phyloP scores from a whole-genome alignment of 352 stramenopile species.

The Paralagenidium karlingii region DNA sequence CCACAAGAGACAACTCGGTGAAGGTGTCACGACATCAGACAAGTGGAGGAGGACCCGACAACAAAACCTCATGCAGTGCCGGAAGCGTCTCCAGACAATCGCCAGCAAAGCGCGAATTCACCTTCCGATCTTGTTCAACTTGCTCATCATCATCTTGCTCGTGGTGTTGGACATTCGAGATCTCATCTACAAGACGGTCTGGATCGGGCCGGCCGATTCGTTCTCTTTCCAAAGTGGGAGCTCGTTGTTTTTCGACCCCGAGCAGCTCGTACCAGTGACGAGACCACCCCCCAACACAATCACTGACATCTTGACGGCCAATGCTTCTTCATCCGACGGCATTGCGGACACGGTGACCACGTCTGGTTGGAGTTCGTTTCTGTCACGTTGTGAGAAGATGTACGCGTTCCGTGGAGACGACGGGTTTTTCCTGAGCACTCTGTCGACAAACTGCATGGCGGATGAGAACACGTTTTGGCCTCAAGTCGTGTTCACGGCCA shows the following conservation, averaged over 20 bases:
- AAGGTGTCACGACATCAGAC: too few species aligned
- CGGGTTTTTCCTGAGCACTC: slow-evolving; percentile 4
- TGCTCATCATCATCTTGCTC: slow-evolving; percentile 10
- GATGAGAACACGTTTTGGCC: too few species aligned
- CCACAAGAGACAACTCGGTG: too few species aligned
- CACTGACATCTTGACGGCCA: too few species aligned
- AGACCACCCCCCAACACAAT: too few species aligned
- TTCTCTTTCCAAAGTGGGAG: slow-evolving; percentile 11
- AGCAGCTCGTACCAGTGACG: slow-evolving; percentile 1
- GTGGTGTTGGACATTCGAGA: slow-evolving; percentile 19
- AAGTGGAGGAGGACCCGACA: too few species aligned
- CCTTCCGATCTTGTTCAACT: slow-evolving; percentile 5
- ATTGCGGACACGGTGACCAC: neutral
- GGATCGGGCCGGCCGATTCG: slow-evolving; percentile 12
- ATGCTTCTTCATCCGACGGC: too few species aligned
- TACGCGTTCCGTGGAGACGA: slow-evolving; percentile 4
- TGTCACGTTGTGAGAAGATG: slow-evolving; percentile 5
- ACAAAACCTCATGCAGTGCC: too few species aligned
- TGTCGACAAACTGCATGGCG: slow-evolving; percentile 5
- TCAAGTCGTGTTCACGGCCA: slow-evolving; percentile 10
- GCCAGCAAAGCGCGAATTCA: too few species aligned
- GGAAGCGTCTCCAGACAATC: too few species aligned
- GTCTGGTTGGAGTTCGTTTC: slow-evolving; percentile 7
- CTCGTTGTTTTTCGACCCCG: slow-evolving; percentile 7
- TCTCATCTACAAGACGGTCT: slow-evolving; percentile 17